Evolutionary conservation across 2,329 filamentous ascomycete genomes (phyloP), one percentile per base, ranked within the genome.

Genomic region (Cordyceps tenuipes): DNA sequence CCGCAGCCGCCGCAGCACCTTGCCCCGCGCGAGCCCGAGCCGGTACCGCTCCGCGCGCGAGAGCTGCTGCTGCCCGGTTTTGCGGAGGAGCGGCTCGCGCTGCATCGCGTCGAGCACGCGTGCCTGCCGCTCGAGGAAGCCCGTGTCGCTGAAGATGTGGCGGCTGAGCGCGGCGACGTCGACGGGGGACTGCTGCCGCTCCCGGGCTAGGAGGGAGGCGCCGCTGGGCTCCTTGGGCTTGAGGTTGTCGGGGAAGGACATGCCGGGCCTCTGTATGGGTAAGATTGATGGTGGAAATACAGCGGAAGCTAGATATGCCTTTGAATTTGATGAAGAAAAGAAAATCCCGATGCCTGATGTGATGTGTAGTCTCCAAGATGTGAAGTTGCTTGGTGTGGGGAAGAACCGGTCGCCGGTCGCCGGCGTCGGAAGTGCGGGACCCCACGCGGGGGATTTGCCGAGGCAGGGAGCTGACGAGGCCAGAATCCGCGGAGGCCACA

Each of bases 61-160:
- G 65, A 83, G 80, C 70, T 89, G 89, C 74, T 90, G 90, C 70
- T 91, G 90, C 64, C 88, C 84, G 3, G 84, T 84, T 75, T 91
- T 92, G 73, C 91, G 86, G 65, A 92, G 91, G 60, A 90, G 80
- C 57, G 83, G 82, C 61, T 92, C 87, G 0, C 78, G 71, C 66
- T 85, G 76, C 5, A 92, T 79, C n/a, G 90, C 79, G 52, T 80
- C 74, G 6, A 90, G 75, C 31, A 92, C 79, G 26, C 75, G 76
- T 2, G 81, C 73, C 66, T 86, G 85, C 48, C 82, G 78, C 60
- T 85, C 78, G 12, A 91, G 76, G 5, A 78, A 78, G 61, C 86
- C 80, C 66, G 84, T 83, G 43, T 50, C 57, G 23, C 86, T 88
- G 71, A 89, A 88, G 51, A 92, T 77, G 67, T 89, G 85, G 56